A percentile compares a stretch with the other conserved stretches of the same genome.
phyloP scores from a whole-genome alignment of 768 basidiomycete genomes.

The Psilocybe cubensis region DNA sequence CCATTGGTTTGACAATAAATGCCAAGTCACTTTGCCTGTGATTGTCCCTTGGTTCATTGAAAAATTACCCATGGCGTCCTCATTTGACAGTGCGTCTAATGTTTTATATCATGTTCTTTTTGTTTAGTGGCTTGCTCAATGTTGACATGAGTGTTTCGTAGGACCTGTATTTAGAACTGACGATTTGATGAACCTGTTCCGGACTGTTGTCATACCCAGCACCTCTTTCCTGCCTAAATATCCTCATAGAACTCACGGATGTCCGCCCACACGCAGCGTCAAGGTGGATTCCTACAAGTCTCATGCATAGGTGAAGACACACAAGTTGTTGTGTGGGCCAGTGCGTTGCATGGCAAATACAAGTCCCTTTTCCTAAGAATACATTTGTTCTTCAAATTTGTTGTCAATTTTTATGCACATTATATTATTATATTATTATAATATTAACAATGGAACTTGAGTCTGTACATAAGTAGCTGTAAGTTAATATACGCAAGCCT shows the following conservation, averaged over 20 bases:
- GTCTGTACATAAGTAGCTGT: no score
- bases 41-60: conserved; percentile 85
- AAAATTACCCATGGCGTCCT: conserved; percentile 65
- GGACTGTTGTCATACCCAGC: conserved; percentile 80
- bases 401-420: no score
- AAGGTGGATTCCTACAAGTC: no score
- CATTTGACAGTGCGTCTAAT: conserved; percentile 78
- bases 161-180: conserved; percentile 91
- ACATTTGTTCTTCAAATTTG: no score
- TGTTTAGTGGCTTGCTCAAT: neutral
- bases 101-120: conserved; percentile 4
- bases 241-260: conserved; percentile 64
- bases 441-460: no score
- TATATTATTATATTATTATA: no score
- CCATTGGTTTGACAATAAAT: conserved; percentile 35
- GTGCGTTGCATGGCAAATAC: no score
- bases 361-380: no score
- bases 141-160: conserved; percentile 29
- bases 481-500: no score
- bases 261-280: conserved; percentile 57
- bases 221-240: conserved; percentile 51
- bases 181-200: conserved; percentile 85
- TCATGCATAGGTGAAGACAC: no score
- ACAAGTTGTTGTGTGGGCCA: no score
- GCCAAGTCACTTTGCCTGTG: conserved; percentile 43